phyloP scores from a whole-genome alignment of 208 protist species.

The Plasmodiophora brassicae region DNA sequence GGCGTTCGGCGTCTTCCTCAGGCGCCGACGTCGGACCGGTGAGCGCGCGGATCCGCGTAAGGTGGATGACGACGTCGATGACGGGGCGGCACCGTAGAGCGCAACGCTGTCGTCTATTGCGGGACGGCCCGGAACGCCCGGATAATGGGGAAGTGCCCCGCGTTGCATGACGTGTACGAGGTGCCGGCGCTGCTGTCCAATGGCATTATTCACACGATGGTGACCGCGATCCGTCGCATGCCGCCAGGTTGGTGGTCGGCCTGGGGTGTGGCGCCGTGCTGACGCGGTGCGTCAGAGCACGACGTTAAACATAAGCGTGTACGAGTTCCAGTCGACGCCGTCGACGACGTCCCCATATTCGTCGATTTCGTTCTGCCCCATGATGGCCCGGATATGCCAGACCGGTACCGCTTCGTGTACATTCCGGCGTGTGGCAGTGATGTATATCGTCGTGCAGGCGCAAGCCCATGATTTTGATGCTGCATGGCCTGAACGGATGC shows the following conservation, averaged over 20 bases:
- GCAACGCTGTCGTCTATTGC: too few species aligned
- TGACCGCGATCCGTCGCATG: neutral
- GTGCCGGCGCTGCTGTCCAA: neutral
- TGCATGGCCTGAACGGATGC: neutral
- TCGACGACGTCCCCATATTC: neutral
- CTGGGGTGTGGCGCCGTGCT: neutral
- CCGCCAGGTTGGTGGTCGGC: neutral
- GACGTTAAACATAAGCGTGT: neutral
- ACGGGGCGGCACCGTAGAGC: too few species aligned
- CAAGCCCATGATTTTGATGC: slow-evolving; percentile 12
- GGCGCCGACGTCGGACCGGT: too few species aligned
- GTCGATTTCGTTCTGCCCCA: too few species aligned
- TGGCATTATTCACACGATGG: slow-evolving; percentile 7
- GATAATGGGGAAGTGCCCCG: too few species aligned
- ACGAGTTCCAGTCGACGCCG: neutral
- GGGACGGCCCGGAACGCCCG: too few species aligned
- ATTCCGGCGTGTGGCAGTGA: neutral
- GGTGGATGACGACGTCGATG: too few species aligned
- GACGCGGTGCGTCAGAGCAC: too few species aligned
- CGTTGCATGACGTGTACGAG: neutral
- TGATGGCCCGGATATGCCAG: too few species aligned
- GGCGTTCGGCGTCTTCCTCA: too few species aligned
- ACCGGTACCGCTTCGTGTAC: neutral
- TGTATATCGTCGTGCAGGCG: neutral
- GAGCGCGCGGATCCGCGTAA: too few species aligned